Evolutionary conservation across 495 filamentous ascomycete species (phyloP), one percentile per base, ranked within the genome.

Genomic region (Hypoxylon trugodes): DNA sequence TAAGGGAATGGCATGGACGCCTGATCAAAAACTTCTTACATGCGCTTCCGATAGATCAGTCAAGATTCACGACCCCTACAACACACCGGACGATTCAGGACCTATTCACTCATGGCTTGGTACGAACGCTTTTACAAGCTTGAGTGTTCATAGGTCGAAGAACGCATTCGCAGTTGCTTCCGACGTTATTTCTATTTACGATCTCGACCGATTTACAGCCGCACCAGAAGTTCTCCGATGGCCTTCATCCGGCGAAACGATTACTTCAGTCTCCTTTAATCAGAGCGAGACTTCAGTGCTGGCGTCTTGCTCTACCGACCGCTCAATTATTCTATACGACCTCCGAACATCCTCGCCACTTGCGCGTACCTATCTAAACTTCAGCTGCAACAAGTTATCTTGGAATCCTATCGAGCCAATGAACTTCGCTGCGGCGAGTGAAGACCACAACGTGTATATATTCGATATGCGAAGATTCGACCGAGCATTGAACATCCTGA

Each of bases 341-440:
- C 80, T 98, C 25, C 89, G 95, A 40, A 98, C 96, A 45, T 87
- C 86, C 6, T 91, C 88, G 30, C 91, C 95, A 9, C 81, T 97
- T 12, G 82, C 88, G 33, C 93, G 93, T 62, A 83, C 89, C 5
- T 83, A 90, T 2, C 85, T 97, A 33, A 89, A 85, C 38, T 84
- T 97, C 40, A 87, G 92, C 21, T 89, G 87, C 19, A 98, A 98
- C 73, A 82, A 90, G 13, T 82, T 98, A 30, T 80, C 87, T 25
- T 99, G 94, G 91, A 98, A 98, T 71, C 95, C 94, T 0, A 93
- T 97, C 88, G 93, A 96, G 75, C 87, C 92, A 5, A 93, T 96
- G 81, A 96, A 96, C 71, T 91, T 96, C 69, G 90, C 89, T 12
- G 87, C 91, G 19, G 92, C 88, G 2, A 89, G 85, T 59, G 92